phyloP scores from a whole-genome alignment of 2,329 filamentous ascomycete genomes.

The Claviceps arundinis region DNA sequence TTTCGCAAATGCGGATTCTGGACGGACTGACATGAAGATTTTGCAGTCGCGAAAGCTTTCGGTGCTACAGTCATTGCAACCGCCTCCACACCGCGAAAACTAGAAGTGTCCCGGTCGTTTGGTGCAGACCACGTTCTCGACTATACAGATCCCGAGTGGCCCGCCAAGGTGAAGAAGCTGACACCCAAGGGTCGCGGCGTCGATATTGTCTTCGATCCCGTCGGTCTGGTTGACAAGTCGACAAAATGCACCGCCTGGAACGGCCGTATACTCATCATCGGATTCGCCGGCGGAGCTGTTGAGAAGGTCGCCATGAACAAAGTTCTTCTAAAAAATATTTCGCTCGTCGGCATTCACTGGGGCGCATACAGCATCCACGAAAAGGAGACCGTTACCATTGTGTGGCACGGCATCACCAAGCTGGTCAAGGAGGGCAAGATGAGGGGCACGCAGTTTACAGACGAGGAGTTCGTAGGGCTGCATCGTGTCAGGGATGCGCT shows the following conservation, averaged over 20 bases:
- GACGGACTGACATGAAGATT: background rate
- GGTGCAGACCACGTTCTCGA: constrained; percentile 77
- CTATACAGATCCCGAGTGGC: constrained; percentile 54
- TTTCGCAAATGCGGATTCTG: background rate
- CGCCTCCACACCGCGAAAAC: constrained; percentile 67
- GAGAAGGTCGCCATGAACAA: constrained; percentile 91
- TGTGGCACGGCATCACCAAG: constrained; percentile 74
- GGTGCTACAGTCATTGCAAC: constrained; percentile 91
- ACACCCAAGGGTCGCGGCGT: constrained; percentile 62
- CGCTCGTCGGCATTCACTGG: constrained; percentile 83
- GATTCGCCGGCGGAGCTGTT: constrained; percentile 63
- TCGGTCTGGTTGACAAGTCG: constrained; percentile 74
- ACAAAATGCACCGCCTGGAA: constrained; percentile 94
- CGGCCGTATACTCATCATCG: constrained; percentile 73
- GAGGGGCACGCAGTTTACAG: constrained; percentile 67
- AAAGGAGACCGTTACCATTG: constrained; percentile 51
- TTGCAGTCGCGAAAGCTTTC: constrained; percentile 68
- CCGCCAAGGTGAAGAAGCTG: constrained; percentile 59
- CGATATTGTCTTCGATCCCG: constrained; percentile 90
- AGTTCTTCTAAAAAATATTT: constrained; percentile 86
- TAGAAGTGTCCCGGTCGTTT: constrained; percentile 63
- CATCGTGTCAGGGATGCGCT: constrained; percentile 68
- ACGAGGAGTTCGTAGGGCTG: constrained; percentile 69
- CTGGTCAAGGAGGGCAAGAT: constrained; percentile 70
- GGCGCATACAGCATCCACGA: constrained; percentile 69